These are phyloP conservation scores for Heliamphora pulchella DNA, from an alignment of 179 eudicot species.

Conservation along the genomic window DNA sequence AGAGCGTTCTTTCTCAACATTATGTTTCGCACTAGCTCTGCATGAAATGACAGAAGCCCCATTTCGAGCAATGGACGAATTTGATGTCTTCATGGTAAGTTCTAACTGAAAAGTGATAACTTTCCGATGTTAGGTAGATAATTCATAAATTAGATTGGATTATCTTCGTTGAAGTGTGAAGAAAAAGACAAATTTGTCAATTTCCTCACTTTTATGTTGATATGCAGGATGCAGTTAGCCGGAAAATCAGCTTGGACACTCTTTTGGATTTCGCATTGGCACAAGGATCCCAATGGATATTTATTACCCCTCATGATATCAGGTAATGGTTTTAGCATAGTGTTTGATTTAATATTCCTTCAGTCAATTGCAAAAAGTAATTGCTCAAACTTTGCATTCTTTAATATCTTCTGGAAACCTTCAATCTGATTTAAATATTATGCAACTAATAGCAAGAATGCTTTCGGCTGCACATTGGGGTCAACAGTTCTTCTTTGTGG, in stretches of 20 bases:
- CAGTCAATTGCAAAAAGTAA: neutral
- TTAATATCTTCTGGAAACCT: neutral
- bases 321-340: constrained; percentile 39
- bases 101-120: neutral
- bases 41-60: constrained; percentile 99
- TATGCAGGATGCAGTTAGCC: constrained; percentile 89
- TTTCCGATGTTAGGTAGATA: neutral
- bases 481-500: neutral
- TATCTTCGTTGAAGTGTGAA: neutral
- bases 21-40: constrained; percentile 92
- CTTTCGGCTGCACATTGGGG: neutral
- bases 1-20: constrained; percentile 90
- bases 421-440: neutral
- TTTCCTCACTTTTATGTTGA: constrained; percentile 9
- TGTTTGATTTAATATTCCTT: neutral
- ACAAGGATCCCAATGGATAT: constrained; percentile 94
- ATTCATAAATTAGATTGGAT: neutral
- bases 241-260: constrained; percentile 91
- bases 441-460: neutral
- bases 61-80: constrained; percentile 98
- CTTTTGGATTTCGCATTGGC: constrained; percentile 81
- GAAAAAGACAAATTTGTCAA: neutral
- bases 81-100: constrained; percentile 95
- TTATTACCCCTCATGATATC: constrained; percentile 95
- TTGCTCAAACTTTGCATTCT: neutral